A percentile compares a stretch with the other conserved stretches of the same genome.
Conservation (phyloP, 129 eudicot species). For the Smallanthus sonchifolius region DNA sequence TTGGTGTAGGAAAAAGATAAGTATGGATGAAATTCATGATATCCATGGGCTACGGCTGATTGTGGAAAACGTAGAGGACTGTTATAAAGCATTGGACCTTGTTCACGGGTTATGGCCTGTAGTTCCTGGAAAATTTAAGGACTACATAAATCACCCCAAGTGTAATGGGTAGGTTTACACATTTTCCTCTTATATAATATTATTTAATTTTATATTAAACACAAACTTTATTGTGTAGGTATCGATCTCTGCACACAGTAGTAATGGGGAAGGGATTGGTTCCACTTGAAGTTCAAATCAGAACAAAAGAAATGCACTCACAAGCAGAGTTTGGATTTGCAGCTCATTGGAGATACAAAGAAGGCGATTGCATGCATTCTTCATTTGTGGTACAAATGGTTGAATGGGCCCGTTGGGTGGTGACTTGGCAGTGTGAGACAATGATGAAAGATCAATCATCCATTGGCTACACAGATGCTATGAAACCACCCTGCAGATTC, state of each 20-base stretch:
- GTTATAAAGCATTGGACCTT: constrained; percentile 69
- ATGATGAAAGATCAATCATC: constrained; percentile 52
- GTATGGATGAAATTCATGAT: constrained; percentile 87
- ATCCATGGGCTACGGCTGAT: constrained; percentile 92
- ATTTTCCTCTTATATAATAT: not conserved
- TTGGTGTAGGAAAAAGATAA: constrained; percentile 69
- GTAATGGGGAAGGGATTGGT: constrained; percentile 68
- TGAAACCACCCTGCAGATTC: constrained; percentile 66
- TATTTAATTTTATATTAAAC: not conserved
- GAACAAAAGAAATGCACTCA: constrained; percentile 86
- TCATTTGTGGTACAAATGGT: constrained; percentile 93
- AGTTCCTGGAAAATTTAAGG: constrained; percentile 90
- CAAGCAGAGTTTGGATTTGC: constrained; percentile 96
- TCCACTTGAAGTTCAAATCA: constrained; percentile 90
- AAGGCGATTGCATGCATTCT: constrained; percentile 68
- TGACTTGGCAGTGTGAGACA: constrained; percentile 93
- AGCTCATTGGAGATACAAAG: constrained; percentile 99
- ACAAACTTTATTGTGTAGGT: constrained; percentile 35
- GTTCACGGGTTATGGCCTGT: constrained; percentile 76
- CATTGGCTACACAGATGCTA: constrained; percentile 36
- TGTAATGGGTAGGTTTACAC: constrained; percentile 56
- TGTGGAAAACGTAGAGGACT: constrained; percentile 84
- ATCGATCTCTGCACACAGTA: constrained; percentile 86
- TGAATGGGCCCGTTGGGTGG: constrained; percentile 97
- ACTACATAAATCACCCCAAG: constrained; percentile 78